Conservation (phyloP, 495 filamentous ascomycete species). For the Hyaloscypha bicolor region DNA sequence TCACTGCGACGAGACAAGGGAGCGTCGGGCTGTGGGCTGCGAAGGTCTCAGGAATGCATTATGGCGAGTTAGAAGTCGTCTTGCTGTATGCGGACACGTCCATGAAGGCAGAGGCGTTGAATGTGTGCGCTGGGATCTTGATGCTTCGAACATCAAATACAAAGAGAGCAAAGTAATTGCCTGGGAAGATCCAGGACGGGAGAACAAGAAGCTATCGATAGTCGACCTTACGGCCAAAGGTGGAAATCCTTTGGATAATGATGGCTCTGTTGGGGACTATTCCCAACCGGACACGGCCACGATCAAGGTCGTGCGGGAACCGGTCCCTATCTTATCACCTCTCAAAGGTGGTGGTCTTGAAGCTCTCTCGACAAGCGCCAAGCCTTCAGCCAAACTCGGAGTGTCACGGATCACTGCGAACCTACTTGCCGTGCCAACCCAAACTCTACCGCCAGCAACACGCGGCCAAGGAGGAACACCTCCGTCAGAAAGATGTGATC, state of each 20-base stretch:
- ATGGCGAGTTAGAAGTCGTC: conserved; percentile 73
- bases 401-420: conserved; percentile 1
- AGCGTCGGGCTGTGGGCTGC: conserved; percentile 57
- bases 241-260: conserved; percentile 32
- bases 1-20: conserved; percentile 72
- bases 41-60: conserved; percentile 67
- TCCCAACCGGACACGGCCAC: background rate
- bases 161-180: conserved; percentile 28
- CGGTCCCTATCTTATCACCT: background rate
- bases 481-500: conserved; percentile 42
- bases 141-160: conserved; percentile 34
- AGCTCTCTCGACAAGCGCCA: background rate
- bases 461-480: conserved; percentile 43
- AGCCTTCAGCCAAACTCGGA: background rate
- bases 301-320: background rate
- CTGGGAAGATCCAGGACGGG: conserved; percentile 49
- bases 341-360: background rate
- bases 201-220: conserved; percentile 60
- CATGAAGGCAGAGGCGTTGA: conserved; percentile 67
- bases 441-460: conserved; percentile 21
- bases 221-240: conserved; percentile 49
- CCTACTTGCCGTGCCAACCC: conserved; percentile 14
- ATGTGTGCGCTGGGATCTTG: conserved; percentile 58
- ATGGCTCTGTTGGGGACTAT: conserved; percentile 18
- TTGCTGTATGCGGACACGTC: conserved; percentile 91